Percentiles rank a stretch among this genome's conserved stretches.
These are phyloP conservation scores for Cryptosporidium sp. DNA, from an alignment of 169 alveolate genomes.

Conservation along the genomic window DNA sequence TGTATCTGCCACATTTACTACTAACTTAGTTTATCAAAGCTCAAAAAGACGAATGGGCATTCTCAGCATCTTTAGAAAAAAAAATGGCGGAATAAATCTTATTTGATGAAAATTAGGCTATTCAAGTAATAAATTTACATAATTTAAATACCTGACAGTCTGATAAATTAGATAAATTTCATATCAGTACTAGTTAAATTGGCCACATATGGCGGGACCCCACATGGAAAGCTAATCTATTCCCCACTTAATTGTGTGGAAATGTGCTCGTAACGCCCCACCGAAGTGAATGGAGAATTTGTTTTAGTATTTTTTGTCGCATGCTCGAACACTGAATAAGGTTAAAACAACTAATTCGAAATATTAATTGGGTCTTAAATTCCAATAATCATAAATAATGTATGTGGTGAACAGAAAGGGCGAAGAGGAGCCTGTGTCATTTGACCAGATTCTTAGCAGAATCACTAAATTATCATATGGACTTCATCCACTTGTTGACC, in stretches of 20 bases:
- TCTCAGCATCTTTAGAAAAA: neutral
- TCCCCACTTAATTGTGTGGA: slow-evolving; percentile 54
- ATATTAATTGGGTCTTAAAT: neutral
- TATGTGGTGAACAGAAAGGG: slow-evolving; percentile 88
- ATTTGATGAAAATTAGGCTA: too few species aligned
- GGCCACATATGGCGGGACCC: slow-evolving; percentile 51
- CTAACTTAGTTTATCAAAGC: neutral
- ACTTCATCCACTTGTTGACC: slow-evolving; percentile 88
- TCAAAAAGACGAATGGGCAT: neutral
- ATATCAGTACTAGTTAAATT: neutral
- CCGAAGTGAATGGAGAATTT: neutral
- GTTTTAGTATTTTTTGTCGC: slow-evolving; percentile 15
- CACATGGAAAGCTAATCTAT: slow-evolving; percentile 1
- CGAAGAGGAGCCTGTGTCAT: slow-evolving; percentile 86
- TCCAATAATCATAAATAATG: slow-evolving; percentile 76
- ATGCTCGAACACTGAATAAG: neutral
- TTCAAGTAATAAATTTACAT: neutral
- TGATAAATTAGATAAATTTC: neutral
- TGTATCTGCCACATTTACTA: slow-evolving; percentile 27
- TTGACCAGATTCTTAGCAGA: slow-evolving; percentile 86
- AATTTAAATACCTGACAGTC: neutral
- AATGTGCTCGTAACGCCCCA: slow-evolving; percentile 45
- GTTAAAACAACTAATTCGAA: neutral
- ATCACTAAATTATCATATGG: slow-evolving; percentile 86
- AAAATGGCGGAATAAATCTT: neutral